Percentiles rank a stretch among this genome's conserved stretches.
These are phyloP conservation scores for Gyrodon tennesseensis DNA, from an alignment of 1,284 basidiomycete species.

Conservation along the genomic window DNA sequence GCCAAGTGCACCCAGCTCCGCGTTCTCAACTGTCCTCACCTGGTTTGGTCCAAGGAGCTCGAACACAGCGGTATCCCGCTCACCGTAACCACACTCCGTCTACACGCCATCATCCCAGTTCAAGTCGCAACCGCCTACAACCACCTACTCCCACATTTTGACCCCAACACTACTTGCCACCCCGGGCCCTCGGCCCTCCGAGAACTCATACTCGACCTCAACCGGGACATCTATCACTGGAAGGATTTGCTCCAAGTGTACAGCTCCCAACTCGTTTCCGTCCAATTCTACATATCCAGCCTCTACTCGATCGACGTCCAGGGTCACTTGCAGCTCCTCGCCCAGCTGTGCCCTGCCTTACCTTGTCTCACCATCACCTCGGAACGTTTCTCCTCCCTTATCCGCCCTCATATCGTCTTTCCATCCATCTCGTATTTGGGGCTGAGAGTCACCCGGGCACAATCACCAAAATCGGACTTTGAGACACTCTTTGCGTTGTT, in stretches of 20 bases:
- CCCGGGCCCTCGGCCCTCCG: conserved; percentile 24
- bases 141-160: background rate
- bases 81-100: conserved; percentile 31
- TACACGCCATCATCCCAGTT: conserved; percentile 3
- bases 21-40: conserved; percentile 26
- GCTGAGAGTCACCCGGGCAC: conserved; percentile 18
- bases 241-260: conserved; percentile 21
- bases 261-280: conserved; percentile 29
- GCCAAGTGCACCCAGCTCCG: conserved; percentile 30
- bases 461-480: conserved; percentile 22
- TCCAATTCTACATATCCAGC: conserved; percentile 17
- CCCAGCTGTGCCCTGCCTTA: conserved; percentile 29
- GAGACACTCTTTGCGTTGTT: conserved; percentile 26
- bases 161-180: background rate
- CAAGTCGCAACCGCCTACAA: background rate
- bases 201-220: conserved; percentile 29
- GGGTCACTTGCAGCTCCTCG: conserved; percentile 19
- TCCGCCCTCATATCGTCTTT: conserved; percentile 6
- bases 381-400: conserved; percentile 10
- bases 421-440: conserved; percentile 33
- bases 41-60: conserved; percentile 23
- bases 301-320: background rate
- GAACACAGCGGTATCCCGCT: conserved; percentile 18
- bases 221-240: conserved; percentile 13
- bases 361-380: conserved; percentile 33